Evolutionary conservation across 2,329 filamentous ascomycete species (phyloP).

Genomic region (Ceratocystis variospora): DNA sequence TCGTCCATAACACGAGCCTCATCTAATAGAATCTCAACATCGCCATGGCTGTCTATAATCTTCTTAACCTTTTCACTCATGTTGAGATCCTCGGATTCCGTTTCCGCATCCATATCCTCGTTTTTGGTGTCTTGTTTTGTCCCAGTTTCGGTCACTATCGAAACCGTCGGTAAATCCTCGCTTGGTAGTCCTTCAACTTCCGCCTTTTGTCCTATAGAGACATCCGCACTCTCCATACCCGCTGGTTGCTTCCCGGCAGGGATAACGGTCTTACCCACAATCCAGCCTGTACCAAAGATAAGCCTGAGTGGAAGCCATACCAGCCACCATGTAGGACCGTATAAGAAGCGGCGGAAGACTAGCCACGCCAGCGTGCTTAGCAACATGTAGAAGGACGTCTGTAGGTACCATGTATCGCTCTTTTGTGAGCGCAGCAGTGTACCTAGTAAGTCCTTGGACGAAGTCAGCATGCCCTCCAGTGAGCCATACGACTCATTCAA

Average conservation of each 20-base stretch:
- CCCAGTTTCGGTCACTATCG: slow-evolving; percentile 2
- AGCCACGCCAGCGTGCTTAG: slow-evolving; percentile 69
- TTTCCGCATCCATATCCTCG: slow-evolving; percentile 24
- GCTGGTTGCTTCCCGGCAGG: slow-evolving; percentile 21
- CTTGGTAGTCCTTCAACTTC: slow-evolving; percentile 28
- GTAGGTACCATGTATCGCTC: slow-evolving; percentile 94
- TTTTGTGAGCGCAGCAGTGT: slow-evolving; percentile 79
- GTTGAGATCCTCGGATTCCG: slow-evolving; percentile 27
- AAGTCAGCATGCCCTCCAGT: slow-evolving; percentile 62
- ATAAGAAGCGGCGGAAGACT: slow-evolving; percentile 68
- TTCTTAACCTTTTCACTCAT: slow-evolving; percentile 41
- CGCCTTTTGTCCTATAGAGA: slow-evolving; percentile 21
- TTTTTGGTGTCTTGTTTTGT: slow-evolving; percentile 19
- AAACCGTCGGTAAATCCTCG: slow-evolving; percentile 35
- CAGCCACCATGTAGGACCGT: slow-evolving; percentile 83
- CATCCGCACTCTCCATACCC: slow-evolving; percentile 24
- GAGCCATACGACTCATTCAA: slow-evolving; percentile 69
- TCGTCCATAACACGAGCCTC: not conserved
- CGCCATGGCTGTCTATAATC: slow-evolving; percentile 32
- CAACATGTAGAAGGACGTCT: slow-evolving; percentile 76
- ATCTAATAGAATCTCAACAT: not conserved
- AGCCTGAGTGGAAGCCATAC: slow-evolving; percentile 68
- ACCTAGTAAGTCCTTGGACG: slow-evolving; percentile 59
- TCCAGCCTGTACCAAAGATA: slow-evolving; percentile 44
- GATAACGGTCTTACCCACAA: slow-evolving; percentile 41